phyloP scores from a whole-genome alignment of 2,329 filamentous ascomycete genomes.

The Pyrenochaeta sp. region DNA sequence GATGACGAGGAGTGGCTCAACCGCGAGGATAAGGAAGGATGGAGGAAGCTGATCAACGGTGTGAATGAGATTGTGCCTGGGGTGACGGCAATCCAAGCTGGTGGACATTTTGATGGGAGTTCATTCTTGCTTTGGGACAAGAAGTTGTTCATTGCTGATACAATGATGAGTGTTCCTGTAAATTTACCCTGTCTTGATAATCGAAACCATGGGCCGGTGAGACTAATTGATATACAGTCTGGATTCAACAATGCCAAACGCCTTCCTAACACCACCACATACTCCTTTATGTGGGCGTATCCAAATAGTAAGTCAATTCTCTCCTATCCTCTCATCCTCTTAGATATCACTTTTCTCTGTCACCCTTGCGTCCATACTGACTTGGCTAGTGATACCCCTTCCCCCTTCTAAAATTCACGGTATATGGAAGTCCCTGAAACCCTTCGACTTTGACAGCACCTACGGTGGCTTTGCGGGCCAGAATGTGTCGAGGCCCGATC shows the following conservation, averaged over 20 bases:
- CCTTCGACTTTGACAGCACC: slow-evolving; percentile 70
- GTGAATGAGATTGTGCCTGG: slow-evolving; percentile 53
- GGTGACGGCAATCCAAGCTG: slow-evolving; percentile 66
- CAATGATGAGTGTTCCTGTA: slow-evolving; percentile 73
- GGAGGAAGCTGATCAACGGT: slow-evolving; percentile 30
- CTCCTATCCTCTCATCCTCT: not conserved
- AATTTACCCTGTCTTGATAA: too few species aligned
- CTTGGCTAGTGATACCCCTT: slow-evolving; percentile 67
- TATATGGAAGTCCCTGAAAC: slow-evolving; percentile 75
- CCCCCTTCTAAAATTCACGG: slow-evolving; percentile 67
- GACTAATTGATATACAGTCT: slow-evolving; percentile 23
- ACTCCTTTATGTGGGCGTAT: slow-evolving; percentile 76
- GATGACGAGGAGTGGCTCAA: slow-evolving; percentile 74
- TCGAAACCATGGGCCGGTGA: too few species aligned
- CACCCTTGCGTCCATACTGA: slow-evolving; percentile 55
- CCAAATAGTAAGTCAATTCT: slow-evolving; percentile 28
- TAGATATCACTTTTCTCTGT: slow-evolving; percentile 58
- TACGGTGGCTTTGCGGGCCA: slow-evolving; percentile 72
- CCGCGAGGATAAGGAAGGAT: slow-evolving; percentile 54
- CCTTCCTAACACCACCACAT: slow-evolving; percentile 59
- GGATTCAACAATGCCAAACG: slow-evolving; percentile 50
- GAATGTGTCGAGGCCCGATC: slow-evolving; percentile 64
- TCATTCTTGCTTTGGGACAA: slow-evolving; percentile 68
- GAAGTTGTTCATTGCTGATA: slow-evolving; percentile 77
- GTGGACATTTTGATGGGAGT: slow-evolving; percentile 82